These are phyloP conservation scores for Taiwanofungus camphoratus DNA, from an alignment of 1,284 basidiomycete genomes.

Conservation along the genomic window DNA sequence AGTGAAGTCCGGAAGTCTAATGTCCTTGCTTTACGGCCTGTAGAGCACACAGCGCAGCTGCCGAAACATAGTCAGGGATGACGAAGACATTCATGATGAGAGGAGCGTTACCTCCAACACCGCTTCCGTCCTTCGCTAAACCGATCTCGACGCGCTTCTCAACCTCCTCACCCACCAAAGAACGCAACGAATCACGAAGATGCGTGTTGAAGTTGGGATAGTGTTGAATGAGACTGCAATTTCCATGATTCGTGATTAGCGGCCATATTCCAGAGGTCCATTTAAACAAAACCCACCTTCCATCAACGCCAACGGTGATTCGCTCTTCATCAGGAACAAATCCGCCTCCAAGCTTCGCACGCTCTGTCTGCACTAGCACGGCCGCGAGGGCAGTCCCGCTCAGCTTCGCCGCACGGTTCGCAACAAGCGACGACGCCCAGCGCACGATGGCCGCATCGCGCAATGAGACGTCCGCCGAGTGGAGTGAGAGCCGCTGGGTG, in stretches of 20 bases:
- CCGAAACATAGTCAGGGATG: not conserved
- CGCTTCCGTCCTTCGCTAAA: slow-evolving; percentile 95
- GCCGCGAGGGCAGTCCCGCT: slow-evolving; percentile 88
- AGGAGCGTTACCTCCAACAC: slow-evolving; percentile 78
- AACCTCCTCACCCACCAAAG: slow-evolving; percentile 73
- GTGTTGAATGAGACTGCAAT: slow-evolving; percentile 76
- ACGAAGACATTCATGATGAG: not conserved
- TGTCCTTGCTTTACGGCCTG: slow-evolving; percentile 58
- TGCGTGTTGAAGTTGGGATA: slow-evolving; percentile 82
- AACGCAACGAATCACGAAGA: slow-evolving; percentile 69
- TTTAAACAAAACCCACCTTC: slow-evolving; percentile 47
- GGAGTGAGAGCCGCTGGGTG: slow-evolving; percentile 56
- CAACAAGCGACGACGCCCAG: slow-evolving; percentile 76
- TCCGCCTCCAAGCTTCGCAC: slow-evolving; percentile 42
- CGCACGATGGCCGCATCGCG: slow-evolving; percentile 78
- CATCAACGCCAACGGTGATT: slow-evolving; percentile 84
- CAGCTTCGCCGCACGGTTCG: slow-evolving; percentile 76
- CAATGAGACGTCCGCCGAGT: slow-evolving; percentile 46
- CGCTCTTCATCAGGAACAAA: slow-evolving; percentile 38
- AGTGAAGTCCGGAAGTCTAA: too few species aligned
- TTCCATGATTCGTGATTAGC: slow-evolving; percentile 11
- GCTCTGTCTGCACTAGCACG: slow-evolving; percentile 76
- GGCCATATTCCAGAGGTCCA: not conserved
- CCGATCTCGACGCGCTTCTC: slow-evolving; percentile 82
- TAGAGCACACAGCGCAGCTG: slow-evolving; percentile 74